A percentile compares a stretch with the other conserved stretches of the same genome.
phyloP scores from a whole-genome alignment of 768 basidiomycete species.

The Tricholomella constricta region DNA sequence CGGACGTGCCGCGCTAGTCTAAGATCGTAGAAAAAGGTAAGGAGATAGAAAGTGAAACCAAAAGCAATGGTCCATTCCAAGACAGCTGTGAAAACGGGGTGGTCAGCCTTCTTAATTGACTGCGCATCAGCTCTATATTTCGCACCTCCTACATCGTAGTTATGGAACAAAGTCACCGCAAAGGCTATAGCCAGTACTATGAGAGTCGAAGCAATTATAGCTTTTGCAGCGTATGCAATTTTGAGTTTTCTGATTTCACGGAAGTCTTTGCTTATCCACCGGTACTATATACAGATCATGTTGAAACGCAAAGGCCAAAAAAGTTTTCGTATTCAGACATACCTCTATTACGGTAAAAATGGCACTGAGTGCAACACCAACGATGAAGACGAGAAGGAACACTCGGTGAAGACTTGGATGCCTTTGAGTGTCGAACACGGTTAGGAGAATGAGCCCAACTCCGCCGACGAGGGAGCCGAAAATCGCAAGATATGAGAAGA shows the following conservation, averaged over 20 bases:
- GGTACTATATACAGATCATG: conserved; percentile 42
- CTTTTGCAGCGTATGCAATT: conserved; percentile 62
- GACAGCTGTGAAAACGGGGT: conserved; percentile 43
- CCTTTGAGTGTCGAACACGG: conserved; percentile 69
- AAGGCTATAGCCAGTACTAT: conserved; percentile 68
- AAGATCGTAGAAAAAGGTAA: conserved; percentile 76
- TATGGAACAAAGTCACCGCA: conserved; percentile 49
- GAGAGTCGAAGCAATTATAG: conserved; percentile 55
- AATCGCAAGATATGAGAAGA: conserved; percentile 59
- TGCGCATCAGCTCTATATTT: neutral
- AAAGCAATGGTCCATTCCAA: conserved; percentile 77
- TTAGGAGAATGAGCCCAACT: conserved; percentile 64
- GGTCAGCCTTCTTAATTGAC: neutral
- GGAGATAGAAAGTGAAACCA: conserved; percentile 70
- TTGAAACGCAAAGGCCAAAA: neutral
- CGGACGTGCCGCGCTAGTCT: conserved; percentile 55
- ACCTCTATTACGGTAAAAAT: conserved; percentile 77
- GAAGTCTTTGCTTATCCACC: conserved; percentile 66
- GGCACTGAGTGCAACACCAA: conserved; percentile 71
- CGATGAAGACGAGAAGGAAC: conserved; percentile 72
- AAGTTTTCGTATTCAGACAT: conserved; percentile 9
- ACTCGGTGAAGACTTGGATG: conserved; percentile 51
- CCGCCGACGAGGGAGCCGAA: conserved; percentile 64
- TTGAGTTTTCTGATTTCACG: conserved; percentile 43
- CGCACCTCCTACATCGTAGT: conserved; percentile 52